Evolutionary conservation across 169 alveolate genomes (phyloP).

Genomic region (Eimeria maxima): DNA sequence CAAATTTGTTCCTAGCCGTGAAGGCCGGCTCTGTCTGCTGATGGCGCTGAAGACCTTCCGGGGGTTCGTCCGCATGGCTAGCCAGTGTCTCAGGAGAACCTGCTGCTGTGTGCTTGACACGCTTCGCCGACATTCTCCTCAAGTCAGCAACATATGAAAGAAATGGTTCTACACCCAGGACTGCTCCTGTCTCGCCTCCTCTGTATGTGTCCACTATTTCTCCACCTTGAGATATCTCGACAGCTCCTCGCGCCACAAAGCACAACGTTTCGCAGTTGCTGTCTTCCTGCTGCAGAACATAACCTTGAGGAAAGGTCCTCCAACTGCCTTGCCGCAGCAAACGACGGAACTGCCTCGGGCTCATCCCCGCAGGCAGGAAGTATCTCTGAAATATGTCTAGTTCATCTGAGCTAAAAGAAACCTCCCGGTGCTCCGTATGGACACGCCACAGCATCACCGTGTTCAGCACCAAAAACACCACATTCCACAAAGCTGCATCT

Average conservation of each 20-base stretch:
- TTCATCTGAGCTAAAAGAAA: constrained; percentile 74
- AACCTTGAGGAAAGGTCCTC: constrained; percentile 73
- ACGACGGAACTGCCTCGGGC: constrained; percentile 79
- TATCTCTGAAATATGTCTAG: constrained; percentile 74
- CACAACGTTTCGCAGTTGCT: constrained; percentile 25
- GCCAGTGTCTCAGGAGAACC: constrained; percentile 61
- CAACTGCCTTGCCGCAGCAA: constrained; percentile 66
- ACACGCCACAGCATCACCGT: constrained; percentile 78
- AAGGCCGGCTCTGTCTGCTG: constrained; percentile 18
- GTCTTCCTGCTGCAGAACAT: constrained; percentile 46
- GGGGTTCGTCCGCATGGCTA: constrained; percentile 73
- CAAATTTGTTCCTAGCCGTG: background rate
- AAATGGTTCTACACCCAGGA: constrained; percentile 77
- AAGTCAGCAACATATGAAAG: constrained; percentile 76
- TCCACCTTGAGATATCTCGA: constrained; percentile 76
- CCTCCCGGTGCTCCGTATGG: constrained; percentile 81
- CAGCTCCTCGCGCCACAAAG: constrained; percentile 74
- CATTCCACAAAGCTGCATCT: constrained; percentile 81
- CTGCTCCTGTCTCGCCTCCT: constrained; percentile 75
- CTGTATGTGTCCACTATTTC: constrained; percentile 67
- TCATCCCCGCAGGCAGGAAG: constrained; percentile 82
- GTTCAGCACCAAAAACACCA: constrained; percentile 71
- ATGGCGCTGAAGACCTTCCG: constrained; percentile 49
- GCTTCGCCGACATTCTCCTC: constrained; percentile 63
- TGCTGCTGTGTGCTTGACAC: constrained; percentile 52